phyloP scores from a whole-genome alignment of 768 basidiomycete genomes.

The Fomitopsis serialis region DNA sequence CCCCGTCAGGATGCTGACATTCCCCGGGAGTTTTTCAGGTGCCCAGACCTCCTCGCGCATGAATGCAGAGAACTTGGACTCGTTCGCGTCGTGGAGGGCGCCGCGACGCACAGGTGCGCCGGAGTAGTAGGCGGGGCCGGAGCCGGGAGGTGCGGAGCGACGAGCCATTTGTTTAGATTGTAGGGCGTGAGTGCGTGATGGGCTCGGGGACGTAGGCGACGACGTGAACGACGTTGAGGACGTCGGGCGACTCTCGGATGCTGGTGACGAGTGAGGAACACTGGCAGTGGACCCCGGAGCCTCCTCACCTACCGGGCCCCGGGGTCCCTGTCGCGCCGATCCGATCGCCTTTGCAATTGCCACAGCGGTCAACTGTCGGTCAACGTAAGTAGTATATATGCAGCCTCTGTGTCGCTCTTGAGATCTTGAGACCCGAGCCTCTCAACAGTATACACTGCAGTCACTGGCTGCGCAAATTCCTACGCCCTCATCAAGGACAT shows the following conservation, averaged over 20 bases:
- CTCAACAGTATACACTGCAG: too few species aligned
- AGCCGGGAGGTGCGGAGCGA: slow-evolving; percentile 51
- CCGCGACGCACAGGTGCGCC: slow-evolving; percentile 35
- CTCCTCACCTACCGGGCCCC: too few species aligned
- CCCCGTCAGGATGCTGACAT: slow-evolving; percentile 64
- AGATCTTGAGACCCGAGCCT: too few species aligned
- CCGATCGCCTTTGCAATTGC: too few species aligned
- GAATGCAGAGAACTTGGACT: slow-evolving; percentile 52
- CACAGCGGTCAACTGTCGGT: too few species aligned
- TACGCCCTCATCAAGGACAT: too few species aligned
- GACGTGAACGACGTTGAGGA: not conserved
- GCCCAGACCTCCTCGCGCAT: slow-evolving; percentile 61
- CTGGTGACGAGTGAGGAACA: not conserved
- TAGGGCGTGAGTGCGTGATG: slow-evolving; percentile 2
- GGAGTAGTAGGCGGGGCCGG: slow-evolving; percentile 50
- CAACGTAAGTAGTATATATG: too few species aligned
- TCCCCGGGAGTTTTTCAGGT: slow-evolving; percentile 71
- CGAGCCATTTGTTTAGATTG: slow-evolving; percentile 50
- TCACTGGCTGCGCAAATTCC: too few species aligned
- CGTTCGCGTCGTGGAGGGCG: slow-evolving; percentile 49
- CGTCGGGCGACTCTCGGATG: not conserved
- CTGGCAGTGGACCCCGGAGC: not conserved
- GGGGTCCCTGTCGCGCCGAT: too few species aligned
- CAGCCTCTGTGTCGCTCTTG: too few species aligned
- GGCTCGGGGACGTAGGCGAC: not conserved